phyloP scores from a whole-genome alignment of 2,329 filamentous ascomycete species.

The Cladophialophora bantiana region DNA sequence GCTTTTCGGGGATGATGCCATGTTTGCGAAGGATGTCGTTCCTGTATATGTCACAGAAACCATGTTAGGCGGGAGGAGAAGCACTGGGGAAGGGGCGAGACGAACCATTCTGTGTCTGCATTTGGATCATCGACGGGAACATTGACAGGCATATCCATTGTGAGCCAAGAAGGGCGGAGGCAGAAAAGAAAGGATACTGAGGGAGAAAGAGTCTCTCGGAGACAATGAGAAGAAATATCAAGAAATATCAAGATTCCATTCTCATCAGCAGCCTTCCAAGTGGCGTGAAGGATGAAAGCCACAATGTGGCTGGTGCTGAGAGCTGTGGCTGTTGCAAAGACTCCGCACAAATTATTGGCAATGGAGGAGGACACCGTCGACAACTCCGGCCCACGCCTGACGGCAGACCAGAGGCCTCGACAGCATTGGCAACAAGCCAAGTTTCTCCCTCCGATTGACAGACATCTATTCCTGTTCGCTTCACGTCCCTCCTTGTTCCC shows the following conservation, averaged over 20 bases:
- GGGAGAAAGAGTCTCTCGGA: background rate
- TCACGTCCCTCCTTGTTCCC: background rate
- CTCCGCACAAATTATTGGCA: conserved; percentile 27
- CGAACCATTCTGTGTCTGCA: conserved; percentile 95
- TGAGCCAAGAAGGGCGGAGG: conserved; percentile 42
- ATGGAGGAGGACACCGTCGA: conserved; percentile 28
- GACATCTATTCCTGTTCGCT: conserved; percentile 3
- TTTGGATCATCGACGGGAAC: conserved; percentile 95
- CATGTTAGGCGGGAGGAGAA: background rate
- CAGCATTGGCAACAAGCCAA: conserved; percentile 15
- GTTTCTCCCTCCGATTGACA: background rate
- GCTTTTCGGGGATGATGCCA: conserved; percentile 96
- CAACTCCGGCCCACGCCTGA: conserved; percentile 24
- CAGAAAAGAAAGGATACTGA: background rate
- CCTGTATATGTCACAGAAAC: conserved; percentile 15
- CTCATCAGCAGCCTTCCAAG: background rate
- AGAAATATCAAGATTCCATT: background rate
- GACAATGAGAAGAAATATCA: background rate
- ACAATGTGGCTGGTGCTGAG: conserved; percentile 13
- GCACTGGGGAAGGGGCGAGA: conserved; percentile 23
- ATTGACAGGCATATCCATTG: conserved; percentile 65
- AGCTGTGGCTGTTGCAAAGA: conserved; percentile 8
- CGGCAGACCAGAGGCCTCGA: conserved; percentile 12
- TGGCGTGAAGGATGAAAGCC: conserved; percentile 13
- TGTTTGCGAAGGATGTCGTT: conserved; percentile 98